Conservation (phyloP, 2,329 filamentous ascomycete genomes). For the Alternaria burnsii region DNA sequence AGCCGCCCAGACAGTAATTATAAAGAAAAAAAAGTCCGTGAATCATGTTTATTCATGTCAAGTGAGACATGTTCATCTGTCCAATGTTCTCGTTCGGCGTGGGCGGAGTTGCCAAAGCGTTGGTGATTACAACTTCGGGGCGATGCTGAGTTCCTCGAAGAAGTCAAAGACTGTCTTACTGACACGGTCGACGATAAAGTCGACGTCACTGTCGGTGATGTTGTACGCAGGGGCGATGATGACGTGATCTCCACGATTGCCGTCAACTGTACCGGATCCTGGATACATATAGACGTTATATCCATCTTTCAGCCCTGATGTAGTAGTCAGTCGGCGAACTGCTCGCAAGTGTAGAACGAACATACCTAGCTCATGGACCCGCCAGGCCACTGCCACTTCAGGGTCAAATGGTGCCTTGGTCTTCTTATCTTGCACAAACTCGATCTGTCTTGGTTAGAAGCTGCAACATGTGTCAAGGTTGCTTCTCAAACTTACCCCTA, state of each 20-base stretch:
- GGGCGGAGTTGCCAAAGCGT: not conserved
- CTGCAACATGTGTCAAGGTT: not conserved
- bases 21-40: constrained; percentile 6
- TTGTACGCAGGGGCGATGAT: constrained; percentile 75
- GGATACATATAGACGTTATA: constrained; percentile 70
- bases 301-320: constrained; percentile 50
- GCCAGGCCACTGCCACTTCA: constrained; percentile 55
- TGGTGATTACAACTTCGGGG: constrained; percentile 5
- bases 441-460: constrained; percentile 55
- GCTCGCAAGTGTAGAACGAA: not conserved
- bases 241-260: constrained; percentile 71
- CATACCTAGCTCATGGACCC: constrained; percentile 62
- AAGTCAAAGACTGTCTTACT: constrained; percentile 62
- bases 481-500: constrained; percentile 57
- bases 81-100: not conserved
- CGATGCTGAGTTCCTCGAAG: constrained; percentile 38
- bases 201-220: constrained; percentile 64
- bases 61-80: not conserved
- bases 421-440: constrained; percentile 65
- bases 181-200: constrained; percentile 63
- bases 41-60: not conserved
- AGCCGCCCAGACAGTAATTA: not conserved
- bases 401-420: constrained; percentile 64
- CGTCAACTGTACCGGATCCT: constrained; percentile 68
- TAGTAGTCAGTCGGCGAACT: constrained; percentile 9